Evolutionary conservation across 2,329 filamentous ascomycete species (phyloP).

Genomic region (Phaeosphaeria sp.): DNA sequence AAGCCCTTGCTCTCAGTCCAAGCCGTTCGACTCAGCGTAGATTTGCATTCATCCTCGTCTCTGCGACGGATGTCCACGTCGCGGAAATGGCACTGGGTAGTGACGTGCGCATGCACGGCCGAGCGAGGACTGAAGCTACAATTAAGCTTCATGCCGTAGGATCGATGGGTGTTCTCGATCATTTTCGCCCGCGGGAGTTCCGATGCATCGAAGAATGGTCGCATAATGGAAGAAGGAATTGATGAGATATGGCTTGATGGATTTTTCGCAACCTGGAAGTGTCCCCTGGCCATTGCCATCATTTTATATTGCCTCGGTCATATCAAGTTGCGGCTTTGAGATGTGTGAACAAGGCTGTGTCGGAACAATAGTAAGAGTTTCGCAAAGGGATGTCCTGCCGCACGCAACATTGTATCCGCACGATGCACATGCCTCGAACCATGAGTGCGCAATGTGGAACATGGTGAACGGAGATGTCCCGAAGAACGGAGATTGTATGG

Average conservation of each 20-base stretch:
- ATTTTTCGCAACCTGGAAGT: neutral
- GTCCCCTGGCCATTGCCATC: neutral
- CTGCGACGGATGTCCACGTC: neutral
- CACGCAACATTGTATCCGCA: neutral
- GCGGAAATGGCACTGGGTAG: neutral
- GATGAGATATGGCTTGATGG: neutral
- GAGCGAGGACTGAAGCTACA: neutral
- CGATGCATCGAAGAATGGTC: neutral
- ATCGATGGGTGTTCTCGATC: neutral
- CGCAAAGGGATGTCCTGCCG: slow-evolving; percentile 2
- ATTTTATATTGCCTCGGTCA: neutral
- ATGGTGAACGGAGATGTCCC: neutral
- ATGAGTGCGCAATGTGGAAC: neutral
- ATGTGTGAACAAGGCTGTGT: slow-evolving; percentile 1
- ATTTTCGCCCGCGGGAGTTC: neutral
- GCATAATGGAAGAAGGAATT: neutral
- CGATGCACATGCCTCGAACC: neutral
- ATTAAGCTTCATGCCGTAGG: neutral
- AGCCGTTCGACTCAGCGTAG: no score
- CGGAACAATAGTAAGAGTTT: slow-evolving; percentile 7
- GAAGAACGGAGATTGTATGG: slow-evolving; percentile 16
- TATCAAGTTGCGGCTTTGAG: neutral
- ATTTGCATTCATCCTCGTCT: neutral
- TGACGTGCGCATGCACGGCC: neutral
- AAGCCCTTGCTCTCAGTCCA: neutral